A percentile compares a stretch with the other conserved stretches of the same genome.
phyloP scores from a whole-genome alignment of 164 flowering plant genomes.

The Santalum album region DNA sequence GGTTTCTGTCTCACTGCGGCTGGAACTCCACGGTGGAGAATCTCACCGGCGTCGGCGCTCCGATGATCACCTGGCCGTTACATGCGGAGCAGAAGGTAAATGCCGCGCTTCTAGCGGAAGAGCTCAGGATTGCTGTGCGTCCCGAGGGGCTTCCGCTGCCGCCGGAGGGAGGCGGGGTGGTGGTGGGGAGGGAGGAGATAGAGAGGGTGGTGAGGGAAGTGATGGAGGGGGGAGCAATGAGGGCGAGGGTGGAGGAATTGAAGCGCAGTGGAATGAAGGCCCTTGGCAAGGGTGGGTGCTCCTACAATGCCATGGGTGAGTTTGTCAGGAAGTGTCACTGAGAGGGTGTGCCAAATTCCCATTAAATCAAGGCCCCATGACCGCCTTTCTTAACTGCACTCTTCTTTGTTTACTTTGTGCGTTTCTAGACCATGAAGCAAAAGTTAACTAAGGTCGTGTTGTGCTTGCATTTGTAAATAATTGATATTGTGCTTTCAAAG shows the following conservation, averaged over 20 bases:
- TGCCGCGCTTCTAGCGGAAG: slow-evolving; percentile 21
- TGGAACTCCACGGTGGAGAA: slow-evolving; percentile 31
- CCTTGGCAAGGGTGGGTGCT: slow-evolving; percentile 21
- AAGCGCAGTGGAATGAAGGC: slow-evolving; percentile 14
- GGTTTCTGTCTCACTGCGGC: slow-evolving; percentile 32
- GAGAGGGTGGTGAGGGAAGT: slow-evolving; percentile 10
- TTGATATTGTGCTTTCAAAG: too few species aligned
- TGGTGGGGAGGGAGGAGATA: slow-evolving; percentile 16
- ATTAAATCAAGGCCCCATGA: too few species aligned
- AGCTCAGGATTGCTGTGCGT: slow-evolving; percentile 17
- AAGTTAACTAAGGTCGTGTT: too few species aligned
- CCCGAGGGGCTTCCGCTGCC: background rate
- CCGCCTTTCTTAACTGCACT: too few species aligned
- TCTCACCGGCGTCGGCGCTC: slow-evolving; percentile 24
- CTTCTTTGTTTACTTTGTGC: too few species aligned
- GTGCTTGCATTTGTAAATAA: too few species aligned
- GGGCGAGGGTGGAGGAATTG: slow-evolving; percentile 19
- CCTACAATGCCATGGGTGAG: slow-evolving; percentile 15
- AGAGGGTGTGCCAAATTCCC: background rate
- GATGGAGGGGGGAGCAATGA: slow-evolving; percentile 20
- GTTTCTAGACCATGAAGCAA: too few species aligned
- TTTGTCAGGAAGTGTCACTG: background rate
- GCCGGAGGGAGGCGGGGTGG: background rate
- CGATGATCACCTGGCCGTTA: slow-evolving; percentile 25
- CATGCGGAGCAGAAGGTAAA: slow-evolving; percentile 29